Evolutionary conservation across 2,329 filamentous ascomycete genomes (phyloP).

Genomic region (Microdochium trichocladiopsis): DNA sequence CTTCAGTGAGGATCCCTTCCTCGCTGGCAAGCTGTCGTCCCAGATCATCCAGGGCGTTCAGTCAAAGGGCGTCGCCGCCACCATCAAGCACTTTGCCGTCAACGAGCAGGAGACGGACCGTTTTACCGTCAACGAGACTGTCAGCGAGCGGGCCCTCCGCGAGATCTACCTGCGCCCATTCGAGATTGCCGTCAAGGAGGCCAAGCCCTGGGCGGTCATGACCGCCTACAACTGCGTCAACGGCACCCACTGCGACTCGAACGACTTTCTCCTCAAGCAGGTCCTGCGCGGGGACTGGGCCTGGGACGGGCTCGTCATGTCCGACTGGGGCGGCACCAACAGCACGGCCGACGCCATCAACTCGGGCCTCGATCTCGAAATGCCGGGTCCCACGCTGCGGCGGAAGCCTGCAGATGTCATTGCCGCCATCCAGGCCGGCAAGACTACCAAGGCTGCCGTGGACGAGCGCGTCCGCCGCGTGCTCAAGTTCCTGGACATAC

Average conservation of each 20-base stretch:
- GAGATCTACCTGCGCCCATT: slow-evolving; percentile 37
- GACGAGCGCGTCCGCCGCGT: slow-evolving; percentile 19
- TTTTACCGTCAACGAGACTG: slow-evolving; percentile 19
- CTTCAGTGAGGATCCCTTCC: slow-evolving; percentile 38
- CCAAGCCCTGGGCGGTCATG: slow-evolving; percentile 36
- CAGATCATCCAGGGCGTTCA: slow-evolving; percentile 36
- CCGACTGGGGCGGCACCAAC: slow-evolving; percentile 35
- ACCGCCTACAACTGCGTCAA: slow-evolving; percentile 40
- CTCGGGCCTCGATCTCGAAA: slow-evolving; percentile 17
- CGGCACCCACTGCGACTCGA: slow-evolving; percentile 33
- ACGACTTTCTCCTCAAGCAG: slow-evolving; percentile 26
- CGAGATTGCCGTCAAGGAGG: slow-evolving; percentile 33
- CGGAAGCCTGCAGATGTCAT: slow-evolving; percentile 12
- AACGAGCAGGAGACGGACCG: slow-evolving; percentile 29
- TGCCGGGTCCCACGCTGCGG: slow-evolving; percentile 16
- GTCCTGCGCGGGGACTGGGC: slow-evolving; percentile 36
- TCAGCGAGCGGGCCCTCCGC: slow-evolving; percentile 20
- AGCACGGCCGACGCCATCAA: slow-evolving; percentile 23
- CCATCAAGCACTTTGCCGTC: slow-evolving; percentile 38
- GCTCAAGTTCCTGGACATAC: slow-evolving; percentile 18
- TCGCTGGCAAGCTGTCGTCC: slow-evolving; percentile 34
- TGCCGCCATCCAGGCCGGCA: slow-evolving; percentile 11
- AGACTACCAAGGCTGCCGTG: slow-evolving; percentile 12
- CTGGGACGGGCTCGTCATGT: slow-evolving; percentile 36
- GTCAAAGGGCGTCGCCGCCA: slow-evolving; percentile 30